Evolutionary conservation across 148 eudicot genomes (phyloP).

Genomic region (Cornus controversa): DNA sequence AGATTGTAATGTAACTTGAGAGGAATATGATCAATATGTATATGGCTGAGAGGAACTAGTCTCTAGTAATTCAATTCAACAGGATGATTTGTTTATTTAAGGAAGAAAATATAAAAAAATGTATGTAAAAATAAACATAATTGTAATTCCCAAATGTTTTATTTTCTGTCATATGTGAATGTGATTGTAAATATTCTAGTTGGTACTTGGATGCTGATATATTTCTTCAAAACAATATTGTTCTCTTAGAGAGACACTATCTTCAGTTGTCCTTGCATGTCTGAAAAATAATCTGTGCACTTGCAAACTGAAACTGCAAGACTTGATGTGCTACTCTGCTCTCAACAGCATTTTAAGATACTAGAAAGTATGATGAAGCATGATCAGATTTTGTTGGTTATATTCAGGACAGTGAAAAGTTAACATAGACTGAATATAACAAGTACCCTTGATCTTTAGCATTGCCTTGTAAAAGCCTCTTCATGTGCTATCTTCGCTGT

Average conservation of each 20-base stretch:
- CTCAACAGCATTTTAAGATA: not conserved
- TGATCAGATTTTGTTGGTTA: no score
- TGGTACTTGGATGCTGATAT: not conserved
- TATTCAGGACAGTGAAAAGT: no score
- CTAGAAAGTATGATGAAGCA: no score
- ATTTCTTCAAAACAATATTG: no score
- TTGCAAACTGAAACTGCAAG: not conserved
- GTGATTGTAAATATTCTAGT: not conserved
- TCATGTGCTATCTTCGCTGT: no score
- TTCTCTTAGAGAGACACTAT: not conserved
- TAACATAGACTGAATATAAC: no score
- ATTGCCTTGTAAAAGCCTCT: no score
- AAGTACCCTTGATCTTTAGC: no score
- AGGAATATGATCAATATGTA: not conserved
- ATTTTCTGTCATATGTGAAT: not conserved
- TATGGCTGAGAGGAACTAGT: not conserved
- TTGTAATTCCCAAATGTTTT: not conserved
- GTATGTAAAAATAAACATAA: not conserved
- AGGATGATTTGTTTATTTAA: not conserved
- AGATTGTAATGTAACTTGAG: not conserved
- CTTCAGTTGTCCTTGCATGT: not conserved
- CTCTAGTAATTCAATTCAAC: not conserved
- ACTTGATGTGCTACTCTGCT: not conserved
- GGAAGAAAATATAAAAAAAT: not conserved
- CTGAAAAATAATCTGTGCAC: not conserved